phyloP scores from a whole-genome alignment of 2,329 filamentous ascomycete genomes.

The Ophiognomonia clavigignenti-juglandacearum region DNA sequence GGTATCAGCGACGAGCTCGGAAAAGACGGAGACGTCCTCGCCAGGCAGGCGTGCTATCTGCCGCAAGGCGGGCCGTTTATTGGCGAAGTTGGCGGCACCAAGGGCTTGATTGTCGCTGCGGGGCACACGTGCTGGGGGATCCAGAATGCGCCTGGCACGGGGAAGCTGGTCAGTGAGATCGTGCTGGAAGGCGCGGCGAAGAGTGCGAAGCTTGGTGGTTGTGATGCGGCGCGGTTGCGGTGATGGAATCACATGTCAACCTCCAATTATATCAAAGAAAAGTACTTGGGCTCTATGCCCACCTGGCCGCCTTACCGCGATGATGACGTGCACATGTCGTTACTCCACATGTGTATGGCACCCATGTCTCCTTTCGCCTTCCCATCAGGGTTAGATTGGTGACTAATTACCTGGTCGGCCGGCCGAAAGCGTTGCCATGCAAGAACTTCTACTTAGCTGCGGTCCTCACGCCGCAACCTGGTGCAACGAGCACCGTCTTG shows the following conservation, averaged over 20 bases:
- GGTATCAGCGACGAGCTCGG: slow-evolving; percentile 51
- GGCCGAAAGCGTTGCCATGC: too few relatives aligned
- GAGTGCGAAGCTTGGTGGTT: slow-evolving; percentile 45
- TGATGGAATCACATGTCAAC: slow-evolving; percentile 5
- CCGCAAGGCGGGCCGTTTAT: slow-evolving; percentile 67
- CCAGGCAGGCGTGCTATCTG: slow-evolving; percentile 70
- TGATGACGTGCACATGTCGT: too few relatives aligned
- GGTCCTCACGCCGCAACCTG: too few relatives aligned
- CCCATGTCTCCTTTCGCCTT: too few relatives aligned
- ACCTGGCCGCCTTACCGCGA: too few relatives aligned
- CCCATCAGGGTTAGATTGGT: too few relatives aligned
- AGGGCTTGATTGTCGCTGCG: slow-evolving; percentile 62
- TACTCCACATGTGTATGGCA: too few relatives aligned
- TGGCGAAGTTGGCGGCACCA: slow-evolving; percentile 56
- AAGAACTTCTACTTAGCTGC: too few relatives aligned
- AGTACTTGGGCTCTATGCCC: too few relatives aligned
- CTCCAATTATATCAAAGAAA: too few relatives aligned
- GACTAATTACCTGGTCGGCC: too few relatives aligned
- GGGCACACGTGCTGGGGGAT: slow-evolving; percentile 83
- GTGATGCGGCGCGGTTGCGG: slow-evolving; percentile 48
- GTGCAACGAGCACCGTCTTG: too few relatives aligned
- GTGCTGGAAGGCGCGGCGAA: slow-evolving; percentile 55
- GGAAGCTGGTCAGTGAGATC: slow-evolving; percentile 60
- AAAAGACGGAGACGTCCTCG: slow-evolving; percentile 50
- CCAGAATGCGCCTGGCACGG: slow-evolving; percentile 72